Base-by-base conservation (phyloP, 2,329 filamentous ascomycete species). In the Penicillium hesseltinei region DNA sequence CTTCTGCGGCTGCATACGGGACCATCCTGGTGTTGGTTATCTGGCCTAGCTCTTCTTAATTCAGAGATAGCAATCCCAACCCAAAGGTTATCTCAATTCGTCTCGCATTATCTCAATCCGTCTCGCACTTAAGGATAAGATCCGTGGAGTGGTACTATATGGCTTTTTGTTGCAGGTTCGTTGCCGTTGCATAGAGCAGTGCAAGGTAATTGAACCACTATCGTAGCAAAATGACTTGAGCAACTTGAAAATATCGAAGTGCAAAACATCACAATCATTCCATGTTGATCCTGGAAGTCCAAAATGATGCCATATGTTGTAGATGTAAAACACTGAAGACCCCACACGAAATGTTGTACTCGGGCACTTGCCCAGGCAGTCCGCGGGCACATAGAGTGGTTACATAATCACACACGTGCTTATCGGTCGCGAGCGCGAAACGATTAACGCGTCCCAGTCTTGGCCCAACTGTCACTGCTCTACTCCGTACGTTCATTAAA, bases 361-460 rank as follows among this genome's bases (percentile, higher is more conserved):
- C 9, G 40, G 23, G 40, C 39, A 40, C 3, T 21, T 11, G 29
- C 29, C 29, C 10, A 11, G 29, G 17, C 36, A n/a, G 35, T n/a
- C 35, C 35, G 35, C 3, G 36, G 17, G 29, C 23, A 38, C 36
- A 1, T n/a, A 38, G 21, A 23, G 11, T 42, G 23, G 31, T 59
- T 59, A 62, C 45, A 35, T 65, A 62, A 63, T 19, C 44, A 10
- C 47, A 50, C 60, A 63, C 60, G 62, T 64, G 59, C 59, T 65
- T 63, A 66, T 65, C 61, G 57, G 56, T 61, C 63, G 63, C 63
- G 63, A 50, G 54, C 63, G 63, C 56, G 62, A 65, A 54, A 53
- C 53, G 19, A 59, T 65, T 60, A 65, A 66, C 63, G 63, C 63
- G 63, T 62, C 61, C 50, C 44, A 45, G 47, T 58, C 27, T 51